These are phyloP conservation scores for Dothistroma septosporum DNA, from an alignment of 2,329 filamentous ascomycete genomes.

Conservation along the genomic window DNA sequence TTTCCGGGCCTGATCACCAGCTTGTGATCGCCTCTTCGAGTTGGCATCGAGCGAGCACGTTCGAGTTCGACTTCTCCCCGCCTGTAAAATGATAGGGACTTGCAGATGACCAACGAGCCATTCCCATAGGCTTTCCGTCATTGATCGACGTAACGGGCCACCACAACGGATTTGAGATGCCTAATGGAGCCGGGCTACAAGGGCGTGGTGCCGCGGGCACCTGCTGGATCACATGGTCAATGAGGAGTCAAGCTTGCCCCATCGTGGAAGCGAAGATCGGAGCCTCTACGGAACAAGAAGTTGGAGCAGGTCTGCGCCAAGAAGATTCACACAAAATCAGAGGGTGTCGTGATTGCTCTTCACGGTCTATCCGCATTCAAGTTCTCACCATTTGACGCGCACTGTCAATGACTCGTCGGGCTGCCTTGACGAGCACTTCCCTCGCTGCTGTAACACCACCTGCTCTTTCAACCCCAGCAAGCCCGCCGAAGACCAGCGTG, in stretches of 20 bases:
- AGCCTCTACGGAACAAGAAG: background rate
- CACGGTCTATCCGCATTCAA: background rate
- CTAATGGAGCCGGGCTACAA: conserved; percentile 11
- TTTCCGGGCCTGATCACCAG: conserved; percentile 3
- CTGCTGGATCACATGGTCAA: conserved; percentile 11
- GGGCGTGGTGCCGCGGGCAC: conserved; percentile 14
- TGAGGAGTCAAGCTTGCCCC: background rate
- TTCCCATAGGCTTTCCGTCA: conserved; percentile 10
- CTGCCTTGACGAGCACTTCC: background rate
- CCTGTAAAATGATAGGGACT: conserved; percentile 7
- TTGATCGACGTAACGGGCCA: conserved; percentile 11
- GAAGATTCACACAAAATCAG: background rate
- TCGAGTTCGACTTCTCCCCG: conserved; percentile 15
- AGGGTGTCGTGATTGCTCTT: too few relatives aligned
- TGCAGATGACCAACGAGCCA: conserved; percentile 1
- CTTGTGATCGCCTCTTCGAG: conserved; percentile 9
- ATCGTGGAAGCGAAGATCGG: background rate
- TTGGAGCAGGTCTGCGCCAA: background rate
- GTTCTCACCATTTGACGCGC: background rate
- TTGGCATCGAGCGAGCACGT: conserved; percentile 17
- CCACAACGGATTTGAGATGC: background rate
- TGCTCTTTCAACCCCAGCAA: conserved; percentile 12
- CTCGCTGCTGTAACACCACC: background rate
- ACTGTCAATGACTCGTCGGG: background rate
- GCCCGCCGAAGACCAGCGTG: conserved; percentile 6